These are phyloP conservation scores for Geotrichum cucujoidarum DNA, from an alignment of 1,139 yeast genomes.

Conservation along the genomic window DNA sequence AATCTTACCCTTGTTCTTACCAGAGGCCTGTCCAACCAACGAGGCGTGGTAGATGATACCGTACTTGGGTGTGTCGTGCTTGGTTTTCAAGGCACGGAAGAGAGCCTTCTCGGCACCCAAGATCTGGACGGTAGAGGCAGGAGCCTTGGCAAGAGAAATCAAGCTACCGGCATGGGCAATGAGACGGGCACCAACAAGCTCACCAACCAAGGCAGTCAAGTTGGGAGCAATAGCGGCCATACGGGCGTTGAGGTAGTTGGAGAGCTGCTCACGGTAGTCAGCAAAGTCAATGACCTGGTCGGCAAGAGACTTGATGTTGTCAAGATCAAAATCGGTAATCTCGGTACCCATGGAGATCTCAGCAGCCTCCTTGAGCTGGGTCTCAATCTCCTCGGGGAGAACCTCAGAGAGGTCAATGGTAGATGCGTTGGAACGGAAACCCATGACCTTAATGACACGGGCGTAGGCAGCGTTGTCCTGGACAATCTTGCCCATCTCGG, in stretches of 20 bases:
- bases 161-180: constrained; percentile 98
- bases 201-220: constrained; percentile 93
- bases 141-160: constrained; percentile 93
- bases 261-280: constrained; percentile 85
- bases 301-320: constrained; percentile 85
- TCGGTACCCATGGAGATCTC: constrained; percentile 99
- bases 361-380: constrained; percentile 68
- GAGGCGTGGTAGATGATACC: constrained; percentile 97
- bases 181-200: constrained; percentile 96
- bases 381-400: constrained; percentile 66
- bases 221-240: constrained; percentile 99
- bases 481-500: constrained; percentile 93
- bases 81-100: constrained; percentile 96
- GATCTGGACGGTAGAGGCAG: constrained; percentile 79
- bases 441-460: constrained; percentile 89
- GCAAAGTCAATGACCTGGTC: constrained; percentile 90
- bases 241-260: constrained; percentile 83
- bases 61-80: constrained; percentile 97
- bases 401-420: constrained; percentile 87
- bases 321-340: constrained; percentile 88
- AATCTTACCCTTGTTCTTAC: constrained; percentile 96
- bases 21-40: constrained; percentile 93
- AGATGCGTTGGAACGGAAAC: constrained; percentile 83
- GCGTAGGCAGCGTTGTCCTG: constrained; percentile 68
- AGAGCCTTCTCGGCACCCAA: constrained; percentile 63